Evolutionary conservation across 176 grass and related monocot genomes (phyloP).

Genomic region (Stipa capillata): DNA sequence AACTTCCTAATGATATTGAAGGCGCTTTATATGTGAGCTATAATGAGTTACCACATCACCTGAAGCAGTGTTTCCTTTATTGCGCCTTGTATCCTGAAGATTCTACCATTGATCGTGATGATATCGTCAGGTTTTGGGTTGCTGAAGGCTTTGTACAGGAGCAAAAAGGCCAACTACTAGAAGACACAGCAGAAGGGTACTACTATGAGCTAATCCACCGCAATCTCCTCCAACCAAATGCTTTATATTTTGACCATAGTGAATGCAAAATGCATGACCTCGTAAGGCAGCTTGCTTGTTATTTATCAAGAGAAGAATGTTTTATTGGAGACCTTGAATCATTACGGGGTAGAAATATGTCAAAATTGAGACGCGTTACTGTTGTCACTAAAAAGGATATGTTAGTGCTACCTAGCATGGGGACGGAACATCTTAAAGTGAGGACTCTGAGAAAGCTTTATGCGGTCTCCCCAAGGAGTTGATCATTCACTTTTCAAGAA

Average conservation of each 20-base stretch:
- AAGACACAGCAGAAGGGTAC: conserved; percentile 33
- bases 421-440: neutral
- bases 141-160: conserved; percentile 25
- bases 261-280: conserved; percentile 15
- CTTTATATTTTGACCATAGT: fast-evolving
- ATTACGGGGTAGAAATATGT: neutral
- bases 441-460: neutral
- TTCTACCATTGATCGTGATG: fast-evolving
- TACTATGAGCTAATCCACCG: conserved; percentile 25
- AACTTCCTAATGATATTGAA: neutral
- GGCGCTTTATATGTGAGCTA: conserved; percentile 31
- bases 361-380: neutral
- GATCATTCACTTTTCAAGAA: neutral
- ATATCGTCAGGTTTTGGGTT: conserved; percentile 21
- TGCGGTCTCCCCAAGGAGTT: too few relatives aligned
- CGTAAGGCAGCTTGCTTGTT: conserved; percentile 13
- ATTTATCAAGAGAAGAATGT: conserved; percentile 14
- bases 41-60: neutral
- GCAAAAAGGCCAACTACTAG: neutral
- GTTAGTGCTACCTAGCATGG: neutral
- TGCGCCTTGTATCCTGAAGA: conserved; percentile 7
- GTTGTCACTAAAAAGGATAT: neutral
- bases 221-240: conserved; percentile 19
- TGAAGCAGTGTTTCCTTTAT: conserved; percentile 47
- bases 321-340: conserved; percentile 1